Evolutionary conservation across 2,329 filamentous ascomycete genomes (phyloP), one percentile per base, ranked within the genome.

Genomic region (Claviceps humidiphila): DNA sequence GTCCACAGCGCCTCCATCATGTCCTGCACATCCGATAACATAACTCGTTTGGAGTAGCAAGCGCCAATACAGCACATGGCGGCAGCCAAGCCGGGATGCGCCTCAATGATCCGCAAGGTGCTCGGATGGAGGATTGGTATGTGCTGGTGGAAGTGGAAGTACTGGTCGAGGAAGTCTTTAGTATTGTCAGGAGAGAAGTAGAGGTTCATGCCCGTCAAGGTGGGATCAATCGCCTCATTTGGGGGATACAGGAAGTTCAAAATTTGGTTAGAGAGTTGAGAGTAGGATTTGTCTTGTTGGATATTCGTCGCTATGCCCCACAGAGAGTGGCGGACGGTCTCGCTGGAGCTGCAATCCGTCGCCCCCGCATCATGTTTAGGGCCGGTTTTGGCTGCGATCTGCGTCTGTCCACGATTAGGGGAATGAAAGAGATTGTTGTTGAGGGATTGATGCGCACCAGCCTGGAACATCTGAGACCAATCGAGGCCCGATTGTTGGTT

Each of bases 391-490:
- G 77, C 79, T 74, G 73, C 76, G 74, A 80, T 84, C 75, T 82
- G 82, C 69, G 75, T 81, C 72, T 82, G 77, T 68, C 77, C 75
- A 76, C 78, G 74, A 74, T 83, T 83, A 76, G 82, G 71, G 67
- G 75, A 49, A 52, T 51, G 54, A 56, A 58, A 53, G 71, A 71
- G 78, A 81, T 65, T 76, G 74, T 72, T 72, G 70, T 74, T 78
- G 73, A 78, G 77, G 68, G 75, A 73, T 70, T 81, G 74, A 69
- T 84, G 79, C 72, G 79, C 75, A 77, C 81, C 82, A 73, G 82
- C 70, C 73, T 83, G 84, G 74, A 87, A 87, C 81, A 89, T 85
- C 66, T 84, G 78, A 64, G 83, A 78, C 85, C 85, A 89, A 71
- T 88, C 84, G 73, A 85, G 72, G 73, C 76, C 70, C 66, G 75